These are phyloP conservation scores for Kentomonas sorsogonicus DNA, from an alignment of 208 protist species.

Conservation along the genomic window DNA sequence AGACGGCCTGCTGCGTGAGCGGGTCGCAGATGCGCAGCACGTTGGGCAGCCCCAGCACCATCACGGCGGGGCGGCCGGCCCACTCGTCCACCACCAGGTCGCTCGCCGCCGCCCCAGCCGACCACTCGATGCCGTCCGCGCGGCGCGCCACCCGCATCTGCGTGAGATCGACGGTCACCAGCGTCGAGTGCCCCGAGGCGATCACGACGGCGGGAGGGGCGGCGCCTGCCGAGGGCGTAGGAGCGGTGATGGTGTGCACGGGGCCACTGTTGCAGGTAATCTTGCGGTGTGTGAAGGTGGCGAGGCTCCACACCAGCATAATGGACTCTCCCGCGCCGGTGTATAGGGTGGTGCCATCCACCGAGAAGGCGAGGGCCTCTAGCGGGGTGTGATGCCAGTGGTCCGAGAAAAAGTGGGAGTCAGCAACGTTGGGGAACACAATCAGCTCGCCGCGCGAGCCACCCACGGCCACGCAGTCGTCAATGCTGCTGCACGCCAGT, in stretches of 20 bases:
- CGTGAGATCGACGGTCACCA: slow-evolving; percentile 60
- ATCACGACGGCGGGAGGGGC: slow-evolving; percentile 50
- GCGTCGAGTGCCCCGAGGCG: slow-evolving; percentile 56
- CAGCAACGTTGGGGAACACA: slow-evolving; percentile 47
- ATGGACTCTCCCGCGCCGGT: slow-evolving; percentile 63
- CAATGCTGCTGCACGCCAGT: slow-evolving; percentile 49
- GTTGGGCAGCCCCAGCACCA: slow-evolving; percentile 74
- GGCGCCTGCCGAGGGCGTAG: slow-evolving; percentile 24
- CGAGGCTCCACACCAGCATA: slow-evolving; percentile 66
- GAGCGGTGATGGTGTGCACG: slow-evolving; percentile 35
- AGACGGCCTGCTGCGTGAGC: slow-evolving; percentile 79
- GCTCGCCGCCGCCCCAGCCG: slow-evolving; percentile 46
- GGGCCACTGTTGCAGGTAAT: slow-evolving; percentile 33
- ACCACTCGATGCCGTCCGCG: slow-evolving; percentile 82
- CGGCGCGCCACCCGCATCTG: slow-evolving; percentile 51
- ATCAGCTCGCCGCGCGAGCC: slow-evolving; percentile 70
- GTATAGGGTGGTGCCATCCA: slow-evolving; percentile 71
- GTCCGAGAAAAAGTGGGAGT: slow-evolving; percentile 72
- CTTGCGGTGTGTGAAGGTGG: slow-evolving; percentile 55
- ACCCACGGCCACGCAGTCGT: slow-evolving; percentile 49
- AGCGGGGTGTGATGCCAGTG: slow-evolving; percentile 89
- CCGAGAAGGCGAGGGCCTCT: slow-evolving; percentile 55
- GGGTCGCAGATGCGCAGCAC: slow-evolving; percentile 82
- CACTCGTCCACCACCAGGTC: slow-evolving; percentile 70
- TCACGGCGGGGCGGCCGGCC: slow-evolving; percentile 63